Base-by-base conservation (phyloP, 495 filamentous ascomycete species). In the Podospora appendiculata region DNA sequence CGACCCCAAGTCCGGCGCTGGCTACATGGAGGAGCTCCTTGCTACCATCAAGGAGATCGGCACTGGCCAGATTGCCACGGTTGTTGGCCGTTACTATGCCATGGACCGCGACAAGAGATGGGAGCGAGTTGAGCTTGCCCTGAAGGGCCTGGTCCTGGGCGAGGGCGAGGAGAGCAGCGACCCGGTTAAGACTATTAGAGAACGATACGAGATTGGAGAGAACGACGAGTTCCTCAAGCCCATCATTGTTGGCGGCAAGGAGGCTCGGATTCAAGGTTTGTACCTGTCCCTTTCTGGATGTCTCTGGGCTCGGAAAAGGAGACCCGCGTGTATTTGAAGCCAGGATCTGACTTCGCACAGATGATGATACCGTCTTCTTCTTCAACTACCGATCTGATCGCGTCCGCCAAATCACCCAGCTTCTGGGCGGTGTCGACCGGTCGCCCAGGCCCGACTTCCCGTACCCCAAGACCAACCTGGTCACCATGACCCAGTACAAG, bases 361-460 rank as follows among this genome's bases (percentile, higher is more conserved):
- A 96, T 65, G 80, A 84, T 55, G 93, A 98, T 64, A 92, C 89
- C 45, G 82, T 95, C 61, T 96, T 98, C 80, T 96, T 96, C 83
- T 98, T 98, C 87, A 98, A 98, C 82, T 98, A 98, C 81, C 92
- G 93, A 59, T 96, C 93, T 38, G 93, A 98, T 65, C 91, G 93
- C 68, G 91, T 95, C 47, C 89, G 94, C 59, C 92, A 98, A 67
- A 85, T 97, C 65, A 96, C 92, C 49, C 93, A 97, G 74, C 77
- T 97, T 42, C 75, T 98, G 32, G 94, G 93, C 62, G 87, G 84
- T 65, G 82, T 90, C 60, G 94, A 98, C 75, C 86, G 87, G 59
- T 93, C 89, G 14, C 90, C 92, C 47, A 78, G 75, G 55, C 89
- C 93, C 50, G 88, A 95, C 65, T 95, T 96, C 78, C 83, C 90